Evolutionary conservation across 257 asterid genomes (phyloP).

Genomic region (Rubia yunnanensis): DNA sequence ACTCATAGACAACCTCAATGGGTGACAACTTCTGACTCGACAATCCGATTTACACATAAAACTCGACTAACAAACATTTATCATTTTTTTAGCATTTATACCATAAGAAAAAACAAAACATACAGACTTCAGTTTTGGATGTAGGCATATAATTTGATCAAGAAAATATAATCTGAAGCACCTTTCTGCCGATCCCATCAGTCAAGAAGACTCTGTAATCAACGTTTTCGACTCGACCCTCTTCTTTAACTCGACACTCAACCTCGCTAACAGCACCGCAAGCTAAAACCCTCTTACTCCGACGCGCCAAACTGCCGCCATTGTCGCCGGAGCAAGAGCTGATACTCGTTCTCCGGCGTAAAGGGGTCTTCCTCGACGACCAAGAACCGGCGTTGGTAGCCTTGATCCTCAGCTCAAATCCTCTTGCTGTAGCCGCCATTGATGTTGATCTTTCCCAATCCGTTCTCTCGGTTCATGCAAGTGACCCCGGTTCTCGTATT

Average conservation of each 20-base stretch:
- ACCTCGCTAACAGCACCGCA: conserved; percentile 65
- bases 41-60: no score
- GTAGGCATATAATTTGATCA: background rate
- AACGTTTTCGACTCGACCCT: conserved; percentile 76
- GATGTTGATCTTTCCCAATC: background rate
- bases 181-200: conserved; percentile 81
- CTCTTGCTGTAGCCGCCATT: conserved; percentile 67
- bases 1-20: background rate
- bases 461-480: background rate
- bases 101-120: no score
- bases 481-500: background rate
- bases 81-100: background rate
- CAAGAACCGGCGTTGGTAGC: conserved; percentile 29
- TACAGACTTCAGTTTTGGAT: background rate
- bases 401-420: conserved; percentile 36
- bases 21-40: background rate
- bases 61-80: no score
- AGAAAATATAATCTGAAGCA: background rate
- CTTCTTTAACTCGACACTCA: conserved; percentile 50
- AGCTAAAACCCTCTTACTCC: conserved; percentile 43
- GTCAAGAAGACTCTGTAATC: conserved; percentile 80
- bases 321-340: conserved; percentile 28
- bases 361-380: conserved; percentile 28
- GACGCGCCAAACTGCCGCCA: background rate
- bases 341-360: conserved; percentile 23